Conservation (phyloP, 129 eudicot genomes). For the Helianthus tuberosus region DNA sequence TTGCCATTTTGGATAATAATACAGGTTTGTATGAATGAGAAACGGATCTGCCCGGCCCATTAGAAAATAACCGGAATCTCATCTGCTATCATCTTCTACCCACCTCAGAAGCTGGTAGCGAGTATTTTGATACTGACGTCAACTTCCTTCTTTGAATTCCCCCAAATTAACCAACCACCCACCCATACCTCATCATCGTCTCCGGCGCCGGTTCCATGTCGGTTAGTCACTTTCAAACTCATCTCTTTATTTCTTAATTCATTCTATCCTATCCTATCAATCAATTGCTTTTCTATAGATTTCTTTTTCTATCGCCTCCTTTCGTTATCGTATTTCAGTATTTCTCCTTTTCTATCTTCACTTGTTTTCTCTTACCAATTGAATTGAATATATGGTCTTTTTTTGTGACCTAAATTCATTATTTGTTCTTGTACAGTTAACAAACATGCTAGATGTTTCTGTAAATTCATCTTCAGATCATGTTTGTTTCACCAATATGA, state of each 20-base stretch:
- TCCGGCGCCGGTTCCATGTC: constrained; percentile 18
- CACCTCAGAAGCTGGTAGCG: constrained; percentile 16
- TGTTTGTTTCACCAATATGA: neutral
- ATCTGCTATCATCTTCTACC: neutral
- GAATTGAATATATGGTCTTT: neutral
- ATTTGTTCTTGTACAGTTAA: neutral
- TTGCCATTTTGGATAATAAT: too few relatives aligned
- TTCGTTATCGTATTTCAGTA: neutral
- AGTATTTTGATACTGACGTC: neutral
- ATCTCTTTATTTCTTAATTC: neutral
- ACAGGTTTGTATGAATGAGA: too few relatives aligned
- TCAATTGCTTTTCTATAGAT: constrained; percentile 8
- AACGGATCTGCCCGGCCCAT: neutral
- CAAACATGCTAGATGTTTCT: neutral
- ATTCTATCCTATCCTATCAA: too few relatives aligned
- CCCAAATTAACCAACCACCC: constrained; percentile 1
- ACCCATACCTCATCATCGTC: constrained; percentile 10
- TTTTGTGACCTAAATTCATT: neutral
- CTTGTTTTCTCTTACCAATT: neutral
- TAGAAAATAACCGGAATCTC: neutral
- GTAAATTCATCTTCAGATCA: neutral
- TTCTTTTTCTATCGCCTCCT: constrained; percentile 1
- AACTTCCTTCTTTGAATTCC: constrained; percentile 14
- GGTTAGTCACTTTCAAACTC: constrained; percentile 24
- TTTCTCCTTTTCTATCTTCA: constrained; percentile 2